Evolutionary conservation across 257 asterid genomes (phyloP).

Genomic region (Solanum pinnatisectum): DNA sequence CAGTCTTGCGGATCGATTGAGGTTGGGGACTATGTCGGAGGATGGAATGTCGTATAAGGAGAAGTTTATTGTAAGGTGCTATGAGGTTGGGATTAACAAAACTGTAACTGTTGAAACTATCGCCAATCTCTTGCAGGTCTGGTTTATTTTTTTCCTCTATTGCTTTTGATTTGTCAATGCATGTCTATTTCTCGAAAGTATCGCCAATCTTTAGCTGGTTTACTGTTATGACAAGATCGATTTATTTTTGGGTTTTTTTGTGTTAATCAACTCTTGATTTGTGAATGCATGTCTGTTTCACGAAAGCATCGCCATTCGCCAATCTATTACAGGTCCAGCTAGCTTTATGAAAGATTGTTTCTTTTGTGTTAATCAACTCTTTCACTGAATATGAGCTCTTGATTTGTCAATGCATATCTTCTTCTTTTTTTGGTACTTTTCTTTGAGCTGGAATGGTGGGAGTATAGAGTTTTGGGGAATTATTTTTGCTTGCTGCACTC

Average conservation of each 20-base stretch:
- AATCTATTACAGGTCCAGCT: not conserved
- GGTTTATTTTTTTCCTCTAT: not conserved
- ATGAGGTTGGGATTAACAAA: constrained; percentile 90
- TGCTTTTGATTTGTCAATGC: constrained; percentile 4
- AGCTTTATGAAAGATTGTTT: not conserved
- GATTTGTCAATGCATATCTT: constrained; percentile 10
- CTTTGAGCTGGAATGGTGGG: not conserved
- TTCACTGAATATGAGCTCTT: not conserved
- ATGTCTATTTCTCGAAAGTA: not conserved
- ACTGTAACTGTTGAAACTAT: constrained; percentile 93
- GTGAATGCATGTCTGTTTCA: constrained; percentile 6
- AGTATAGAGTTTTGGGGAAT: not conserved
- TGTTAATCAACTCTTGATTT: not conserved
- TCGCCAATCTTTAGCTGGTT: not conserved
- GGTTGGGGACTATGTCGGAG: constrained; percentile 81
- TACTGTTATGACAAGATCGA: not conserved
- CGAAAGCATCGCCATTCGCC: not conserved
- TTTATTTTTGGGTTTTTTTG: not conserved
- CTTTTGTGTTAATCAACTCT: not conserved
- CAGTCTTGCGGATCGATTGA: constrained; percentile 70
- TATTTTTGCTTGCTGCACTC: not conserved
- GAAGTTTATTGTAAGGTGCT: constrained; percentile 82
- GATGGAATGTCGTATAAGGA: constrained; percentile 88
- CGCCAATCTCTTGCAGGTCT: constrained; percentile 94
- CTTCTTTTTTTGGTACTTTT: not conserved